Evolutionary conservation across 2,329 filamentous ascomycete genomes (phyloP).

Genomic region (Boeremia exigua): DNA sequence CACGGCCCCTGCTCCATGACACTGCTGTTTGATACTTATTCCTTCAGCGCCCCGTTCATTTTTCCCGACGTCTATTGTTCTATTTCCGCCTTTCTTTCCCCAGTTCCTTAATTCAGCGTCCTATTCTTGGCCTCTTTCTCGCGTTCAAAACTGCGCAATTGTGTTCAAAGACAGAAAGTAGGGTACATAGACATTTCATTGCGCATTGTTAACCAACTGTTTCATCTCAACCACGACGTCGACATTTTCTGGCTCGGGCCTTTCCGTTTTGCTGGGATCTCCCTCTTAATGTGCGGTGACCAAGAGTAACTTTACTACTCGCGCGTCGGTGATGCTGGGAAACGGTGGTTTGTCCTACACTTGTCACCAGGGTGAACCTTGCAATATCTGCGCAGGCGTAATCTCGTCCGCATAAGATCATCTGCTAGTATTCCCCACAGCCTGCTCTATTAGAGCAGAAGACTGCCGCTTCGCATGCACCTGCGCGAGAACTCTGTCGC

Average conservation of each 20-base stretch:
- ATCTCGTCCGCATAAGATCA: constrained; percentile 30
- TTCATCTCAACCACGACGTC: constrained; percentile 3
- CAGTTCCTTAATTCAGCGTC: constrained; percentile 21
- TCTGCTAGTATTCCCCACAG: constrained; percentile 15
- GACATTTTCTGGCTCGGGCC: not conserved
- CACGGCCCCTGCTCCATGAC: constrained; percentile 12
- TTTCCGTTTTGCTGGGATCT: constrained; percentile 6
- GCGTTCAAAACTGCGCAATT: constrained; percentile 6
- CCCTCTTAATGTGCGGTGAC: constrained; percentile 28
- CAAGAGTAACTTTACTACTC: constrained; percentile 7
- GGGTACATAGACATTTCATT: constrained; percentile 12
- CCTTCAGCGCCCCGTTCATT: constrained; percentile 27
- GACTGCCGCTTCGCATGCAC: constrained; percentile 38
- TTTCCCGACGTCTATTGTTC: constrained; percentile 28
- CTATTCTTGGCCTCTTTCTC: constrained; percentile 18
- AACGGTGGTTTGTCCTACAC: constrained; percentile 17
- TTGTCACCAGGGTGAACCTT: constrained; percentile 29
- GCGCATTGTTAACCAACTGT: constrained; percentile 10
- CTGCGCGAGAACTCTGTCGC: constrained; percentile 39
- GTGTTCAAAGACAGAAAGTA: constrained; percentile 2
- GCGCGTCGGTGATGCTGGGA: constrained; percentile 24
- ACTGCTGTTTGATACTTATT: constrained; percentile 40
- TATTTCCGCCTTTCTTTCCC: constrained; percentile 32
- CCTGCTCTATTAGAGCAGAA: constrained; percentile 19
- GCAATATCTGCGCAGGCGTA: constrained; percentile 31